phyloP scores from a whole-genome alignment of 2,329 filamentous ascomycete genomes.

The Fusarium mundagurra region DNA sequence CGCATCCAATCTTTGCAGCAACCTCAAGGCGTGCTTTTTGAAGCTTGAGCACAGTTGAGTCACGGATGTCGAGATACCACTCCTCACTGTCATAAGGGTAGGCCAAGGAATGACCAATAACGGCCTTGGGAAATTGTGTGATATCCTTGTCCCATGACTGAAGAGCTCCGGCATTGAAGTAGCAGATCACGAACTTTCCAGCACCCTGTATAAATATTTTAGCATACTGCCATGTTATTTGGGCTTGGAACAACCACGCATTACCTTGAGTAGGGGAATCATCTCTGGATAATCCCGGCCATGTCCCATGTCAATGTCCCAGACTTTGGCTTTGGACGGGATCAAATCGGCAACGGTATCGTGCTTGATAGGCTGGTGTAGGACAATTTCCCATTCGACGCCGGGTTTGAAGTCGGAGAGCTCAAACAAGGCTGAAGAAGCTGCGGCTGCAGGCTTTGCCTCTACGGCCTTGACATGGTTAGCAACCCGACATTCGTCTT shows the following conservation, averaged over 20 bases:
- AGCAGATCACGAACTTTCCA: constrained; percentile 48
- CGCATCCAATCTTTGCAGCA: constrained; percentile 45
- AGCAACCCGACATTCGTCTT: constrained; percentile 12
- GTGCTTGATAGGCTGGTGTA: constrained; percentile 45
- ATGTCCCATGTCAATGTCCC: constrained; percentile 47
- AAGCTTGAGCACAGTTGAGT: constrained; percentile 38
- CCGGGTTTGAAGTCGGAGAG: constrained; percentile 42
- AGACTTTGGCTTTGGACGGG: constrained; percentile 42
- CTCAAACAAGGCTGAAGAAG: neutral
- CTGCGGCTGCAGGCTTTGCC: neutral
- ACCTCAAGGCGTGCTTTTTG: constrained; percentile 46
- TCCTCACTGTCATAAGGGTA: constrained; percentile 43
- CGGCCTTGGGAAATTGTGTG: constrained; percentile 38
- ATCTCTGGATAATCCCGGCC: constrained; percentile 39
- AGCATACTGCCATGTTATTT: neutral
- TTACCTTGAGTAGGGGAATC: constrained; percentile 45
- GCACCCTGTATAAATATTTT: constrained; percentile 17
- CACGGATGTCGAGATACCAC: constrained; percentile 45
- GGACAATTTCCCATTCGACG: constrained; percentile 45
- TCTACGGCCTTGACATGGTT: constrained; percentile 1
- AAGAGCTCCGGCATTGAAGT: constrained; percentile 48
- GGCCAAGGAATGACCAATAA: constrained; percentile 39
- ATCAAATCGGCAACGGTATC: constrained; percentile 38
- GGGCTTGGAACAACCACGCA: neutral
- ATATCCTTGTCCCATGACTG: constrained; percentile 45